These are phyloP conservation scores for Aspergillus incahuasiensis DNA, from an alignment of 495 filamentous ascomycete genomes.

Conservation along the genomic window DNA sequence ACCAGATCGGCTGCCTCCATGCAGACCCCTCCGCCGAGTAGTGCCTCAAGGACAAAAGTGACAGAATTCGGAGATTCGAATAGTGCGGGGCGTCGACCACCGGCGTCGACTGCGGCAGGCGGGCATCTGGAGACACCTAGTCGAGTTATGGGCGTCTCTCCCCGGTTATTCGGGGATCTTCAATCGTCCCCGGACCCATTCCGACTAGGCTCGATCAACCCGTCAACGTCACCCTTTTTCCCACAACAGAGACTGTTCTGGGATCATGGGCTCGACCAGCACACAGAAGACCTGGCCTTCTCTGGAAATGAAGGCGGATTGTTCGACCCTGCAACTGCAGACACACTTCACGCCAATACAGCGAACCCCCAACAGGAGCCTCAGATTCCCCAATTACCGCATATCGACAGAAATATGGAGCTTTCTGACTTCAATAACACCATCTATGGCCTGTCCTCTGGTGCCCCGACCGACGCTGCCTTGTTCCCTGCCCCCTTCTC, in stretches of 20 bases:
- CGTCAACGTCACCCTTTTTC: conserved; percentile 63
- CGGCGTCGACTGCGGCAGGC: conserved; percentile 21
- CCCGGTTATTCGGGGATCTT: conserved; percentile 48
- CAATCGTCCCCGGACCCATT: conserved; percentile 65
- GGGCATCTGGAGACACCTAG: conserved; percentile 40
- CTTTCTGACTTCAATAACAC: conserved; percentile 34
- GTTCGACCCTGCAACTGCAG: conserved; percentile 10
- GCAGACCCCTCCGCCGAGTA: conserved; percentile 63
- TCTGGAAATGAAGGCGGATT: conserved; percentile 4
- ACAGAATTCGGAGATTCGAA: conserved; percentile 27
- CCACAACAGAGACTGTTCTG: conserved; percentile 67
- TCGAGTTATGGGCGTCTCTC: conserved; percentile 40
- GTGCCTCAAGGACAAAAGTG: conserved; percentile 48
- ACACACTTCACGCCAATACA: conserved; percentile 14
- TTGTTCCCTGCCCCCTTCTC: conserved; percentile 46
- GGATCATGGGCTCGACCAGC: conserved; percentile 54
- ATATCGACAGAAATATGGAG: conserved; percentile 37
- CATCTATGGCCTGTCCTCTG: conserved; percentile 28
- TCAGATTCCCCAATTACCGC: conserved; percentile 38
- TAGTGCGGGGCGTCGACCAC: conserved; percentile 22
- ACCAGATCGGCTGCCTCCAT: conserved; percentile 53
- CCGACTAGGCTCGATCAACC: conserved; percentile 64
- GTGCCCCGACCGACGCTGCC: conserved; percentile 35
- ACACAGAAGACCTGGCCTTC: conserved; percentile 21
- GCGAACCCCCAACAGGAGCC: conserved; percentile 11